phyloP scores from a whole-genome alignment of 495 filamentous ascomycete genomes.

The Thermochaetoides thermophila region DNA sequence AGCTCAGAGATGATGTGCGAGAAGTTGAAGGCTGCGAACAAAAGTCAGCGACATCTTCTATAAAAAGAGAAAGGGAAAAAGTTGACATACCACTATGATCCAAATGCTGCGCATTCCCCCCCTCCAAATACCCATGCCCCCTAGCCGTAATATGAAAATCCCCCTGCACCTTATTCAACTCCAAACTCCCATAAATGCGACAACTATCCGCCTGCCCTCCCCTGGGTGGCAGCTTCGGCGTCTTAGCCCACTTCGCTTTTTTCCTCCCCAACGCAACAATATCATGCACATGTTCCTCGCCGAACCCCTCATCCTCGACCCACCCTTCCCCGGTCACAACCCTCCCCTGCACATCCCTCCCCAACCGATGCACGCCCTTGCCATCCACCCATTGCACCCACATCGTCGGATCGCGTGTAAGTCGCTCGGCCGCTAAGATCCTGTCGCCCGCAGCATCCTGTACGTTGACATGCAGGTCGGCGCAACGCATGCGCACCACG shows the following conservation, averaged over 20 bases:
- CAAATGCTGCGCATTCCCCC: constrained; percentile 64
- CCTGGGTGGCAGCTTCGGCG: constrained; percentile 50
- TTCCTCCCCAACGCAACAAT: constrained; percentile 46
- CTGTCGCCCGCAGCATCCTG: constrained; percentile 90
- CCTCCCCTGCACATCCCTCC: constrained; percentile 31
- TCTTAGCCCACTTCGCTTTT: constrained; percentile 51
- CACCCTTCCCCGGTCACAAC: constrained; percentile 40
- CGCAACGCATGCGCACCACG: constrained; percentile 80
- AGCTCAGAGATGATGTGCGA: constrained; percentile 93
- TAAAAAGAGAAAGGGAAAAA: neutral
- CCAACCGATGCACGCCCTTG: constrained; percentile 52
- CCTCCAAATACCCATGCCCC: constrained; percentile 82
- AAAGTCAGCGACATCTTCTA: no score
- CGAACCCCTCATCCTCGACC: constrained; percentile 41
- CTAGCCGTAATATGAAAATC: constrained; percentile 97
- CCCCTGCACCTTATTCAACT: constrained; percentile 90
- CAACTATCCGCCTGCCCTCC: constrained; percentile 48
- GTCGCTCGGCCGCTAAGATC: constrained; percentile 63
- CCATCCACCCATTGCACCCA: constrained; percentile 71
- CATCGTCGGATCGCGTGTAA: constrained; percentile 60
- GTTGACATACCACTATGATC: constrained; percentile 55
- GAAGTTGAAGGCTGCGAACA: constrained; percentile 95
- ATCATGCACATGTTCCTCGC: constrained; percentile 60
- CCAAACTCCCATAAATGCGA: constrained; percentile 76
- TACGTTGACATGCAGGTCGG: constrained; percentile 84